Base-by-base conservation (phyloP, 768 basidiomycete species). In the Tricholoma hemisulphureum region DNA sequence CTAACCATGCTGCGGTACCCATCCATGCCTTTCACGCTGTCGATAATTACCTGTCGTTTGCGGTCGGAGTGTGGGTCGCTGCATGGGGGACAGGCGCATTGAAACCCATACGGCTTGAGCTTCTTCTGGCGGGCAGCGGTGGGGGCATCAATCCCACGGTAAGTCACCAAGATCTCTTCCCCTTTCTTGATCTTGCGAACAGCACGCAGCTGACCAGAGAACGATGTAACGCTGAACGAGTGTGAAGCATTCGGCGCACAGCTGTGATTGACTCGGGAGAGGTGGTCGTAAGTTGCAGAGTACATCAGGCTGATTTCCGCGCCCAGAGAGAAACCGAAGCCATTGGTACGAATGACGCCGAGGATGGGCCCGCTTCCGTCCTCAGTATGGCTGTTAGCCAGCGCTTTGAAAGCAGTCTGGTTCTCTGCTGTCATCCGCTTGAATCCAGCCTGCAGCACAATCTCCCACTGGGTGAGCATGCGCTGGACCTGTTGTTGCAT, bases 321-420 rank as follows among this genome's bases (percentile, higher is more conserved):
- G 6, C 37, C 53, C 28, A 61, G 51, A 7, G 48, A 24, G 6
- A 61, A n/a, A 4, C 57, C 57, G 53, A 67, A 60, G 6, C 56
- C 68, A 31, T 73, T 75, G 3, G 72, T 75, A 9, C 71, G 59
- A 9, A 67, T 55, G 6, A 67, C 63, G 3, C 71, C 71, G 9
- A 57, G 26, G 21, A 73, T 55, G 0, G 71, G 72, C 1, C 73
- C 73, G 24, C 67, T 69, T 4, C 73, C 73, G 56, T 74, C 72
- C 9, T 67, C 58, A 11, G 59, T 55, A 29, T 72, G 69, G 32
- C 56, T 60, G 37, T 73, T 73, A 13, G 53, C 52, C 18, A 76
- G 61, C 9, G 49, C 66, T 54, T 67, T 61, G 23, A 66, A 73
- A 9, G 63, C 65, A 16, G 51, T 58, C 35, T 61, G 56, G 18